phyloP scores from a whole-genome alignment of 805 yeast genomes.

The Wickerhamiella sergipiensis region DNA sequence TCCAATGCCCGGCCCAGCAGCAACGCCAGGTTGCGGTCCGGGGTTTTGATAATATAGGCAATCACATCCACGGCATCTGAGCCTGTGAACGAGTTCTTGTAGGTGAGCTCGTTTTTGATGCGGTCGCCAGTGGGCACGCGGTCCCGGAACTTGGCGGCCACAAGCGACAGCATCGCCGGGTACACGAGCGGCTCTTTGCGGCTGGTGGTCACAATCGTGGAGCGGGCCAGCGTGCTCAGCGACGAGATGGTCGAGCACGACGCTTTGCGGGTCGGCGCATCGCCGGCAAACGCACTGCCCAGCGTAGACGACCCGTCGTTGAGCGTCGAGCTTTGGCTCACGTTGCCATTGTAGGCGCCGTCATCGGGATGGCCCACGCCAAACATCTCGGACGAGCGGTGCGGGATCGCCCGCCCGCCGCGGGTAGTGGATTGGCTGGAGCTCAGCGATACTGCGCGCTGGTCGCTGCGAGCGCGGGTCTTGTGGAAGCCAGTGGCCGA shows the following conservation, averaged over 20 bases:
- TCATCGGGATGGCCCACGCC: not conserved
- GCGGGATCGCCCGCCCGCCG: constrained; percentile 21
- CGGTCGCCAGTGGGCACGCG: constrained; percentile 48
- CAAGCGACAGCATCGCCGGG: constrained; percentile 79
- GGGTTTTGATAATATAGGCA: constrained; percentile 71
- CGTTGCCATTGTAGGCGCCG: not conserved
- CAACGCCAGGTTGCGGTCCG: constrained; percentile 81
- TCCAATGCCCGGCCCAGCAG: constrained; percentile 83
- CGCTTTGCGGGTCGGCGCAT: constrained; percentile 15
- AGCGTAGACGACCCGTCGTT: not conserved
- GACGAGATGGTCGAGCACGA: constrained; percentile 15
- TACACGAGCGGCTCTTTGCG: constrained; percentile 57
- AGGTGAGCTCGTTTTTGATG: constrained; percentile 80
- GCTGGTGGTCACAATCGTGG: constrained; percentile 36
- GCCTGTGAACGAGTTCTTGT: constrained; percentile 89
- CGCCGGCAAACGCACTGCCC: not conserved
- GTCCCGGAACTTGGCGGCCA: constrained; percentile 65
- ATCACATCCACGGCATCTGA: constrained; percentile 87
- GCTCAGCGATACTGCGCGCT: constrained; percentile 4
- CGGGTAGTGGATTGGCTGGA: constrained; percentile 11
- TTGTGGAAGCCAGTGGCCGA: constrained; percentile 7
- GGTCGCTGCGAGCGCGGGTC: not conserved
- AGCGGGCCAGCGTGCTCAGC: constrained; percentile 15
- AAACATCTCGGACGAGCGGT: constrained; percentile 3
- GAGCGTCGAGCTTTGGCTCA: not conserved